Evolutionary conservation across 805 yeast species (phyloP).

Genomic region (Soucietia sequanensis): DNA sequence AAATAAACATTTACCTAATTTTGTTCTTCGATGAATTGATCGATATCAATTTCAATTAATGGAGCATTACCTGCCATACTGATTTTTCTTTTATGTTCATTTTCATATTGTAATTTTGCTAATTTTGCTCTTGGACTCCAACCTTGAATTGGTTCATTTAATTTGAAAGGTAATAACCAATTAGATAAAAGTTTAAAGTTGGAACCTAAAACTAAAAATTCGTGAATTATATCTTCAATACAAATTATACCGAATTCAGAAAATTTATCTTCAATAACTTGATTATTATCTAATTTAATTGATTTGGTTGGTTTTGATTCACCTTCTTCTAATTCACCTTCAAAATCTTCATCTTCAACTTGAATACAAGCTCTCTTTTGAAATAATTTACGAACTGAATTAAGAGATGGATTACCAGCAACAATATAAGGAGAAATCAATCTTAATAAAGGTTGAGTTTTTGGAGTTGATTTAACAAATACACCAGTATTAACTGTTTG

Average conservation of each 20-base stretch:
- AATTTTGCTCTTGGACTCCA: slow-evolving; percentile 72
- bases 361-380: slow-evolving; percentile 72
- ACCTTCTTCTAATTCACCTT: slow-evolving; percentile 11
- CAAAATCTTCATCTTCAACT: slow-evolving; percentile 29
- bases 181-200: slow-evolving; percentile 57
- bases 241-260: slow-evolving; percentile 68
- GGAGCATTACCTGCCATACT: slow-evolving; percentile 66
- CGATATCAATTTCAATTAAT: slow-evolving; percentile 71
- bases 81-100: slow-evolving; percentile 47
- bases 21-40: slow-evolving; percentile 63
- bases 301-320: slow-evolving; percentile 21
- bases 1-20: too few relatives aligned
- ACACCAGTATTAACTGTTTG: slow-evolving; percentile 64
- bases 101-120: slow-evolving; percentile 57
- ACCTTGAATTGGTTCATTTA: slow-evolving; percentile 69
- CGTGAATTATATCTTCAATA: slow-evolving; percentile 78
- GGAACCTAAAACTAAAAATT: slow-evolving; percentile 61
- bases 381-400: slow-evolving; percentile 67
- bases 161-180: slow-evolving; percentile 69
- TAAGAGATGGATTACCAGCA: slow-evolving; percentile 71
- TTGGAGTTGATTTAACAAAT: slow-evolving; percentile 60
- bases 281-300: slow-evolving; percentile 67
- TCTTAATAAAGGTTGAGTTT: slow-evolving; percentile 62
- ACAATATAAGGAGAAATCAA: slow-evolving; percentile 72
- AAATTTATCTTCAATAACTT: slow-evolving; percentile 67